phyloP scores from a whole-genome alignment of 768 basidiomycete genomes.

The Pleurotus cornucopiae region DNA sequence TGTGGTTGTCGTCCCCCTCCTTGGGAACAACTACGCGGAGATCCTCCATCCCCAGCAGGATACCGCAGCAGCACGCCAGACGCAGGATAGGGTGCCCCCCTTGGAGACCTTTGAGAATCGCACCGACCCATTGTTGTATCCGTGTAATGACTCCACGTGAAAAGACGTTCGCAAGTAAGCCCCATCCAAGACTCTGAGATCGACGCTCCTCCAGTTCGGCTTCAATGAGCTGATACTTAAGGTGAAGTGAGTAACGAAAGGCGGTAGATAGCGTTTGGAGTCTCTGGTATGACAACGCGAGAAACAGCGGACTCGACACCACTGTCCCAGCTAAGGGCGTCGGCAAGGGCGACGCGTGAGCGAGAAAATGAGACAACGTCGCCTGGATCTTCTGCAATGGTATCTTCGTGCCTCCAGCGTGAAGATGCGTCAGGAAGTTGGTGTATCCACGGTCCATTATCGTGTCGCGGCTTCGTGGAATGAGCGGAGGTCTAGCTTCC shows the following conservation, averaged over 20 bases:
- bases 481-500: no score
- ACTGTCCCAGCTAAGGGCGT: slow-evolving; percentile 55
- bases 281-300: slow-evolving; percentile 39
- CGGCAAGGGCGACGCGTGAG: slow-evolving; percentile 42
- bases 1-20: slow-evolving; percentile 18
- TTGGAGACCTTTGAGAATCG: slow-evolving; percentile 53
- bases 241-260: slow-evolving; percentile 57
- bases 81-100: slow-evolving; percentile 63
- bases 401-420: slow-evolving; percentile 37
- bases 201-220: slow-evolving; percentile 27
- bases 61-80: slow-evolving; percentile 56
- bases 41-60: slow-evolving; percentile 64
- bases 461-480: no score
- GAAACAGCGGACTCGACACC: slow-evolving; percentile 53
- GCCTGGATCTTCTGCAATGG: slow-evolving; percentile 47
- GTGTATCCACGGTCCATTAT: slow-evolving; percentile 24
- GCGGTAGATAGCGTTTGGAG: slow-evolving; percentile 48
- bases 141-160: slow-evolving; percentile 32
- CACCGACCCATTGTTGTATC: slow-evolving; percentile 46
- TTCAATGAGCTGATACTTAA: slow-evolving; percentile 40
- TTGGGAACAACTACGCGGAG: slow-evolving; percentile 28
- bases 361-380: slow-evolving; percentile 57
- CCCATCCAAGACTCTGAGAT: slow-evolving; percentile 23
- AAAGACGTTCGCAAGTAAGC: slow-evolving; percentile 30
- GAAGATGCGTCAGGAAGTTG: slow-evolving; percentile 49